Evolutionary conservation across 768 basidiomycete genomes (phyloP).

Genomic region (Arthromyces matolae): DNA sequence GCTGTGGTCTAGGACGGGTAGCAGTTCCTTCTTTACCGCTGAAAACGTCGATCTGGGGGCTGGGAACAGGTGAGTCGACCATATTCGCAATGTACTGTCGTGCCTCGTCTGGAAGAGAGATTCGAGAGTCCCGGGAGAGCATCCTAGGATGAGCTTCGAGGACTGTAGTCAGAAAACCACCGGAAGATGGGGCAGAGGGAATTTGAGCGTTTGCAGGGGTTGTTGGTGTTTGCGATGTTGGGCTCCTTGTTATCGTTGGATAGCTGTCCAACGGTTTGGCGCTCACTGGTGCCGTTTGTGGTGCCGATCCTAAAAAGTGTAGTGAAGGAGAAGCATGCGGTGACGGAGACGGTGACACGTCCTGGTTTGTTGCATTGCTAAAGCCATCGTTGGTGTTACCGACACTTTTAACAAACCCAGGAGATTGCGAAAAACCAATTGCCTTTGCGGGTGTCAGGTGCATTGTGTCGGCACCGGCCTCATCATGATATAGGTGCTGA

Average conservation of each 20-base stretch:
- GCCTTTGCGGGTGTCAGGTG: constrained; percentile 3
- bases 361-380: constrained; percentile 17
- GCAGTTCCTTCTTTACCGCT: constrained; percentile 19
- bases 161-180: constrained; percentile 30
- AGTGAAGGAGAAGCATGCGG: constrained; percentile 10
- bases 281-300: constrained; percentile 20
- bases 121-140: constrained; percentile 60
- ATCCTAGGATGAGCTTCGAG: constrained; percentile 31
- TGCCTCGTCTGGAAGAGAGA: constrained; percentile 75
- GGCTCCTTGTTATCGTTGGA: constrained; percentile 19
- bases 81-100: constrained; percentile 67
- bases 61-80: constrained; percentile 58
- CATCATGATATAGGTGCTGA: constrained; percentile 7
- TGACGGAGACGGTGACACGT: background rate
- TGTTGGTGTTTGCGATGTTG: constrained; percentile 14
- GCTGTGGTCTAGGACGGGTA: constrained; percentile 8
- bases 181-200: constrained; percentile 17
- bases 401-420: constrained; percentile 35
- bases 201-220: constrained; percentile 18
- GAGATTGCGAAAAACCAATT: constrained; percentile 29
- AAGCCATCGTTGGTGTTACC: constrained; percentile 25
- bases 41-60: constrained; percentile 44
- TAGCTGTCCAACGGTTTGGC: too few species aligned
- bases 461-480: constrained; percentile 9
- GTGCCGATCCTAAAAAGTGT: constrained; percentile 11